Conservation (phyloP, 2,329 filamentous ascomycete species). For the Scolecobasidium constrictum region DNA sequence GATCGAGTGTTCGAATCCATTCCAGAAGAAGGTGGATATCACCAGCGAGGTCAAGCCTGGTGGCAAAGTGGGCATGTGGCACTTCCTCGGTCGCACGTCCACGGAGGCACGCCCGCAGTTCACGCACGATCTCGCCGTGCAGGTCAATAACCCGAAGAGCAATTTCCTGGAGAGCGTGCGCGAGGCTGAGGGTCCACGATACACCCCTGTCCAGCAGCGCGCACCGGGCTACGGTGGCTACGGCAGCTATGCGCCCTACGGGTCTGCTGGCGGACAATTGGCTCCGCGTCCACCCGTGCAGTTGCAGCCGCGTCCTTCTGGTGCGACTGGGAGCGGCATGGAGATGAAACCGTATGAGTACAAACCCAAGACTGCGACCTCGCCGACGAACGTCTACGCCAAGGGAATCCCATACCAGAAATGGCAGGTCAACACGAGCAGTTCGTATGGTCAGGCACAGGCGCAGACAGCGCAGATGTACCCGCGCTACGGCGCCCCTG, state of each 20-base stretch:
- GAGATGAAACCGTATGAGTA: conserved; percentile 47
- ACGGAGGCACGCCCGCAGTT: conserved; percentile 89
- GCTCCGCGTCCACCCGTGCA: conserved; percentile 29
- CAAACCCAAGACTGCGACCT: conserved; percentile 37
- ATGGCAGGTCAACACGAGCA: not conserved
- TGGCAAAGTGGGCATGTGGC: conserved; percentile 53
- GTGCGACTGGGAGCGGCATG: no score
- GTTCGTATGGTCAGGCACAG: not conserved
- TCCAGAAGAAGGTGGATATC: conserved; percentile 61
- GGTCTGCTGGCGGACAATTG: conserved; percentile 18
- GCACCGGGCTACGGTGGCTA: conserved; percentile 10
- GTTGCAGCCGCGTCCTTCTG: conserved; percentile 22
- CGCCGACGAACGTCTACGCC: not conserved
- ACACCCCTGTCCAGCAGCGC: conserved; percentile 13
- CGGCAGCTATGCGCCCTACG: conserved; percentile 13
- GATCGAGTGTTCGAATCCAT: conserved; percentile 22
- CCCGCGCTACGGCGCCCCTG: not conserved
- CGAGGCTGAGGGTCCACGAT: conserved; percentile 16
- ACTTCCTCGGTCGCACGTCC: conserved; percentile 75
- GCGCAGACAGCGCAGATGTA: not conserved
- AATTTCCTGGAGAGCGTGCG: conserved; percentile 62
- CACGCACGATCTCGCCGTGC: conserved; percentile 60
- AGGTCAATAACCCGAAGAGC: conserved; percentile 54
- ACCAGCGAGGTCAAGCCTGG: conserved; percentile 56
- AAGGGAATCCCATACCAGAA: not conserved